phyloP scores from a whole-genome alignment of 2,329 filamentous ascomycete species.

The Harringtonia aguacate region DNA sequence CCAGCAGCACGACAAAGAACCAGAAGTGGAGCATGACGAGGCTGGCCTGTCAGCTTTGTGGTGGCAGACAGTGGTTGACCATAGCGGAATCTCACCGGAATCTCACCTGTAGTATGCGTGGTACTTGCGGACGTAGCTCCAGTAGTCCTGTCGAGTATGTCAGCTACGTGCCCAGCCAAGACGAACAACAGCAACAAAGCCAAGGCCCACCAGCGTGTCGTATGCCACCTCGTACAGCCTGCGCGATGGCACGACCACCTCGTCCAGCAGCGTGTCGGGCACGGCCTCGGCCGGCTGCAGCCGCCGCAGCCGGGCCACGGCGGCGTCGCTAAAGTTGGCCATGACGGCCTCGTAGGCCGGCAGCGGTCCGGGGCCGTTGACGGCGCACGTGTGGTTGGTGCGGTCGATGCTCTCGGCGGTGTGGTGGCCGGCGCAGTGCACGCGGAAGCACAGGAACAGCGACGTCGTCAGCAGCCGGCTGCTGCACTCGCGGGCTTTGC shows the following conservation, averaged over 20 bases:
- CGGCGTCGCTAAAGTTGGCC: slow-evolving; percentile 22
- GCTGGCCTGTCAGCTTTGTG: not conserved
- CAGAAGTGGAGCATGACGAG: slow-evolving; percentile 26
- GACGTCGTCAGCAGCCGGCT: slow-evolving; percentile 8
- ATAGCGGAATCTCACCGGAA: too few relatives aligned
- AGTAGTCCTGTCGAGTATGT: slow-evolving; percentile 13
- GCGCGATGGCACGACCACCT: slow-evolving; percentile 23
- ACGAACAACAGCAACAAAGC: not conserved
- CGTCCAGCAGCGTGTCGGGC: slow-evolving; percentile 10
- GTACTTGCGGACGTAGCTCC: slow-evolving; percentile 21
- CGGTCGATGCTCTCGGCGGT: slow-evolving; percentile 12
- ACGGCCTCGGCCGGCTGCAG: slow-evolving; percentile 18
- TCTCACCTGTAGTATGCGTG: slow-evolving; percentile 28
- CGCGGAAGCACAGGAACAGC: slow-evolving; percentile 25
- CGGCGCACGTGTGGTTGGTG: slow-evolving; percentile 25
- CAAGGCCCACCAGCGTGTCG: slow-evolving; percentile 25
- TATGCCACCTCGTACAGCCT: slow-evolving; percentile 23
- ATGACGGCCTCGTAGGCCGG: slow-evolving; percentile 22
- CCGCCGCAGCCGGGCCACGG: slow-evolving; percentile 19
- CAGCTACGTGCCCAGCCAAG: not conserved
- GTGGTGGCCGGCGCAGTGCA: slow-evolving; percentile 20
- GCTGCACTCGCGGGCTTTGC: slow-evolving; percentile 5
- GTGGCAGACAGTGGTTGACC: too few relatives aligned
- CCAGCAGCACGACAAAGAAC: slow-evolving; percentile 20
- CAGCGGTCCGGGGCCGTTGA: slow-evolving; percentile 14